Conservation (phyloP, 208 protist genomes). For the Tritrichomonas musculus region DNA sequence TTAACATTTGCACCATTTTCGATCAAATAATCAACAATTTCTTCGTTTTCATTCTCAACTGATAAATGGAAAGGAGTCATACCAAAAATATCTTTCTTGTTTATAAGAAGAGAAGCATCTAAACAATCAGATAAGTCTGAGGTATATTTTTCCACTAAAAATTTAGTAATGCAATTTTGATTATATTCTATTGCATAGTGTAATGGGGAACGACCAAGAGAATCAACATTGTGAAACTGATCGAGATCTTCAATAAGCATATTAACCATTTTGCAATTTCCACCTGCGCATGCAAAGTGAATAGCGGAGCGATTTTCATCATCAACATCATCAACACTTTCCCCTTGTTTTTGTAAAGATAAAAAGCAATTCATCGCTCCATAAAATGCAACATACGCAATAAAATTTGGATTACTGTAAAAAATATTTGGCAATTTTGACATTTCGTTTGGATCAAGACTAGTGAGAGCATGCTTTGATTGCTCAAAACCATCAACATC, state of each 20-base stretch:
- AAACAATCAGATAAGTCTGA: too few relatives aligned
- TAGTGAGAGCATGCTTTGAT: too few relatives aligned
- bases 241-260: not conserved
- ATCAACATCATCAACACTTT: not conserved
- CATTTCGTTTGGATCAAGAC: too few relatives aligned
- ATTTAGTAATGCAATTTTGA: not conserved
- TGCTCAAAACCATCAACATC: not conserved
- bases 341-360: not conserved
- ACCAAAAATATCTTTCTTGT: not conserved
- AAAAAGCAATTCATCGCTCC: not conserved
- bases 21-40: not conserved
- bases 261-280: not conserved
- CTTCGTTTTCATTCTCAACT: not conserved
- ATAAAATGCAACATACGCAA: not conserved
- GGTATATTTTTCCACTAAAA: not conserved
- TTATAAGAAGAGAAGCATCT: not conserved
- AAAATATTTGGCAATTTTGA: not conserved
- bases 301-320: not conserved
- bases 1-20: not conserved
- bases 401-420: not conserved
- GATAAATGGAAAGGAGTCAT: not conserved
- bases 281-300: not conserved
- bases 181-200: constrained; percentile 8
- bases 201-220: not conserved
- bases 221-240: not conserved